Percentiles rank a stretch among this genome's conserved stretches.
Conservation (phyloP, 257 asterid species). For the Avicennia marina region DNA sequence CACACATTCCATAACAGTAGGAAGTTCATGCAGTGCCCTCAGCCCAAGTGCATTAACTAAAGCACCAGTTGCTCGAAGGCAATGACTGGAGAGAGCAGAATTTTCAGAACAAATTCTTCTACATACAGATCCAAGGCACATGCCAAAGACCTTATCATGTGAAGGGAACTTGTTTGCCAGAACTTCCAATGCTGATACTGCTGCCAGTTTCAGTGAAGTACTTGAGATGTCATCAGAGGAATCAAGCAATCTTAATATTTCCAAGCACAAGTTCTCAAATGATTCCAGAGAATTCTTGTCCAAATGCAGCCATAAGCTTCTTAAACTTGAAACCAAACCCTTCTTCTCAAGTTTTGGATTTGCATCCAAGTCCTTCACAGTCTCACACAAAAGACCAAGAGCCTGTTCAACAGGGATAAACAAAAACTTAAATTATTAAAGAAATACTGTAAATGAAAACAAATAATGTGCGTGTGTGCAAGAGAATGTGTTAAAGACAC, state of each 20-base stretch:
- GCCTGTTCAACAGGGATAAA: conserved; percentile 47
- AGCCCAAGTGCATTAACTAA: conserved; percentile 80
- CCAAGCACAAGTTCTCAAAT: conserved; percentile 48
- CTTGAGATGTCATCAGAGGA: conserved; percentile 38
- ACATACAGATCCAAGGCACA: conserved; percentile 73
- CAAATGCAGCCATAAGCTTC: conserved; percentile 64
- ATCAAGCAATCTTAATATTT: conserved; percentile 53
- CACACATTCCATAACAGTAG: conserved; percentile 57
- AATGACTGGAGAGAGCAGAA: conserved; percentile 56
- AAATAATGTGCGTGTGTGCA: not conserved
- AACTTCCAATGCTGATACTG: conserved; percentile 68
- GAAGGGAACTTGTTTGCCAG: conserved; percentile 57
- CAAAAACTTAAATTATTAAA: not conserved
- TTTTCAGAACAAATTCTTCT: conserved; percentile 51
- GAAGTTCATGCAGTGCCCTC: conserved; percentile 72
- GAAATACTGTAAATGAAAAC: not conserved
- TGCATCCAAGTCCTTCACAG: conserved; percentile 52
- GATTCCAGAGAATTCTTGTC: conserved; percentile 39
- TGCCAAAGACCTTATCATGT: conserved; percentile 46
- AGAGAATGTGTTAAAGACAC: not conserved
- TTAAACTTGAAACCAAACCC: conserved; percentile 34
- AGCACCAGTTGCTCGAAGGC: conserved; percentile 77
- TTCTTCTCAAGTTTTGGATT: conserved; percentile 39
- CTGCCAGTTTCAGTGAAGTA: conserved; percentile 58
- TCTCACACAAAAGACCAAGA: conserved; percentile 71